phyloP scores from a whole-genome alignment of 352 stramenopile genomes.

The Phytophthora podocarpi region DNA sequence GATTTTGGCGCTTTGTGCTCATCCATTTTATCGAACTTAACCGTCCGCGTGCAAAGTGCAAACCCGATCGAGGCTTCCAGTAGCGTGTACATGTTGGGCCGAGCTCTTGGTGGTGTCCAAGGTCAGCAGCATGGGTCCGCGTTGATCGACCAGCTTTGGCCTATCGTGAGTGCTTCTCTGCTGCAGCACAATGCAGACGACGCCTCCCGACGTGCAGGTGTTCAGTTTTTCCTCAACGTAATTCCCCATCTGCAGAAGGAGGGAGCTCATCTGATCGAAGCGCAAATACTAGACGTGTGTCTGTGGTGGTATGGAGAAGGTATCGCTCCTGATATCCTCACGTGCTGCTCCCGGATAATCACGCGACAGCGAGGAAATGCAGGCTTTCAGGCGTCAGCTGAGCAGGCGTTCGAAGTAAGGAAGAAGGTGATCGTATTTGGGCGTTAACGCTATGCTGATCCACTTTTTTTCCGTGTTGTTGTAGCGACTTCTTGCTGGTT shows the following conservation, averaged over 20 bases:
- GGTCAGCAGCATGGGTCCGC: conserved; percentile 29
- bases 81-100: conserved; percentile 52
- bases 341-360: conserved; percentile 47
- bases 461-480: neutral
- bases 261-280: conserved; percentile 30
- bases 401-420: conserved; percentile 39
- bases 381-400: conserved; percentile 26
- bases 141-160: conserved; percentile 59
- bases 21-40: conserved; percentile 43
- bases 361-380: conserved; percentile 38
- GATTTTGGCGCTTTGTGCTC: conserved; percentile 65
- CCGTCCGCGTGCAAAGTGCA: conserved; percentile 35
- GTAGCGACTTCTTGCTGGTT: conserved; percentile 42
- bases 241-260: conserved; percentile 30
- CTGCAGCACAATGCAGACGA: conserved; percentile 31
- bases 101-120: conserved; percentile 58
- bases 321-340: conserved; percentile 49
- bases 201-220: conserved; percentile 34
- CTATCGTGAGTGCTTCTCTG: conserved; percentile 44
- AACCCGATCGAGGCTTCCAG: conserved; percentile 31
- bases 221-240: conserved; percentile 63
- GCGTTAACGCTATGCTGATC: neutral
- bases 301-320: conserved; percentile 51
- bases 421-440: neutral
- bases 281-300: conserved; percentile 46